Conservation (phyloP, 1,284 basidiomycete species). For the Rhodotorula sp. region DNA sequence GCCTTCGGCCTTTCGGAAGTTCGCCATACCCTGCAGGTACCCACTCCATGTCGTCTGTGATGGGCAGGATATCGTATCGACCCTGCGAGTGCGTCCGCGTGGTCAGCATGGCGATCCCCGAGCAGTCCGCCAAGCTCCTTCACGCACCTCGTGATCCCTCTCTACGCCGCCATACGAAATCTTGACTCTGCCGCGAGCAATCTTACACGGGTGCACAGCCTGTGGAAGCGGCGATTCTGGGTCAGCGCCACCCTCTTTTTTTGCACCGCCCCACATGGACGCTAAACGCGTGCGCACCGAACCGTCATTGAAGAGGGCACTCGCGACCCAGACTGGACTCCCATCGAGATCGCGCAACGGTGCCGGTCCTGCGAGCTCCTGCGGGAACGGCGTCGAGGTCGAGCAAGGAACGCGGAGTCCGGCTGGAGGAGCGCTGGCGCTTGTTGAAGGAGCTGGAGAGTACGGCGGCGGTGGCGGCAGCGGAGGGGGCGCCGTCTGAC, state of each 20-base stretch:
- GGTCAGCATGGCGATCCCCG: too few species aligned
- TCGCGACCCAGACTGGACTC: constrained; percentile 16
- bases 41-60: constrained; percentile 38
- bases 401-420: constrained; percentile 22
- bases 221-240: background rate
- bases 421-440: background rate
- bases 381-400: constrained; percentile 4
- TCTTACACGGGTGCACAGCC: constrained; percentile 30
- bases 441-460: background rate
- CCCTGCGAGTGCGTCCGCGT: constrained; percentile 10
- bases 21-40: constrained; percentile 19
- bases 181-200: constrained; percentile 15
- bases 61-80: constrained; percentile 33
- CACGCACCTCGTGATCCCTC: constrained; percentile 22
- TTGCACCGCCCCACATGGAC: background rate
- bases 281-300: constrained; percentile 1
- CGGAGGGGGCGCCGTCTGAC: background rate
- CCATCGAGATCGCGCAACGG: constrained; percentile 26
- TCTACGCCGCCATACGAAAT: constrained; percentile 18
- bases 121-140: too few species aligned
- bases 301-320: constrained; percentile 13
- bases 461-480: background rate
- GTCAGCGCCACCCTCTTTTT: too few species aligned
- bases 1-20: constrained; percentile 32
- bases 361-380: constrained; percentile 3